phyloP scores from a whole-genome alignment of 2,329 filamentous ascomycete genomes.

The Penicillium corylophilum region DNA sequence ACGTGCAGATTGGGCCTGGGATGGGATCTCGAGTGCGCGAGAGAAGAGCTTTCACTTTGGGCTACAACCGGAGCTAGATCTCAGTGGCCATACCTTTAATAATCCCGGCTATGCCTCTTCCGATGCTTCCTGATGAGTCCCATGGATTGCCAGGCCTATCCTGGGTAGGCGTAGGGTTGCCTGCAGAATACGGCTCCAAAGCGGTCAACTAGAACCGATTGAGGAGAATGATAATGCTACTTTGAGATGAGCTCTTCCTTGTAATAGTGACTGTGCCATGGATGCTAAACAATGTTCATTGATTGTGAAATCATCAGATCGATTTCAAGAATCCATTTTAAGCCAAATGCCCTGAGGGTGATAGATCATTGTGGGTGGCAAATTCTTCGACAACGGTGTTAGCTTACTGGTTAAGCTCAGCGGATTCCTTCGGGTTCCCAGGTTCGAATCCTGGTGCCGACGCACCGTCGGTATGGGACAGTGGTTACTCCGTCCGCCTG shows the following conservation, averaged over 20 bases:
- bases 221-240: neutral
- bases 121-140: neutral
- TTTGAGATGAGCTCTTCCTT: neutral
- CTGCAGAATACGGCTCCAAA: neutral
- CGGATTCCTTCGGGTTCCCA: neutral
- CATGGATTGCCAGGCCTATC: neutral
- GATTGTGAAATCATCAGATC: neutral
- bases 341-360: neutral
- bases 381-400: neutral
- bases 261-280: neutral
- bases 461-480: neutral
- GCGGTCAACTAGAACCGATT: neutral
- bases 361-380: neutral
- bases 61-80: neutral
- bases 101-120: neutral
- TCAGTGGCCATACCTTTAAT: neutral
- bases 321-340: neutral
- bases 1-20: neutral
- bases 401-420: neutral
- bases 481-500: neutral
- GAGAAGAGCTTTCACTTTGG: neutral
- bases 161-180: neutral
- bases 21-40: neutral
- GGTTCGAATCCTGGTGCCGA: neutral
- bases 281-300: no score